A percentile compares a stretch with the other conserved stretches of the same genome.
These are phyloP conservation scores for Haplosporangium gracile DNA, from an alignment of 192 early-diverging fungal species.

Conservation along the genomic window DNA sequence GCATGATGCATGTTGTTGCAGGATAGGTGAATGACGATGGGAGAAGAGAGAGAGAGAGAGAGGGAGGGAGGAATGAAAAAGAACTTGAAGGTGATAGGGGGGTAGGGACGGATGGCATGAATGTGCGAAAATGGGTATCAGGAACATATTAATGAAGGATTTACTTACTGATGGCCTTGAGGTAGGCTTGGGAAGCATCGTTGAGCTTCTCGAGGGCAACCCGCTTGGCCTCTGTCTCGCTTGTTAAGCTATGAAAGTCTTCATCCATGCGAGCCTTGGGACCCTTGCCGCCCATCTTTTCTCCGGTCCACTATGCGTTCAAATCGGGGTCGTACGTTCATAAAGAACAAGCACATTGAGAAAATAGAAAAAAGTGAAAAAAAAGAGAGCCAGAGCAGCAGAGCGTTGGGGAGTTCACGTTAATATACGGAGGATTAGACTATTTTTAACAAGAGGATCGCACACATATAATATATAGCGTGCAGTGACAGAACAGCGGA, in stretches of 20 bases:
- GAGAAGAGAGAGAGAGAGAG: not conserved
- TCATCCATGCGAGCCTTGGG: conserved; percentile 54
- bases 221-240: conserved; percentile 50
- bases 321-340: not conserved
- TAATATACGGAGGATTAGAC: not conserved
- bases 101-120: not conserved
- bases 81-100: not conserved
- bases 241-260: conserved; percentile 44
- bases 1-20: not conserved
- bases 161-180: conserved; percentile 55
- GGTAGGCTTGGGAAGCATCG: conserved; percentile 50
- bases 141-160: not conserved
- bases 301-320: conserved; percentile 48
- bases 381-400: conserved; percentile 3
- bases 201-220: conserved; percentile 48
- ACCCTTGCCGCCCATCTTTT: conserved; percentile 53
- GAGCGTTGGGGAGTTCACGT: not conserved
- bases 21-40: not conserved
- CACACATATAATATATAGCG: not conserved
- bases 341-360: not conserved
- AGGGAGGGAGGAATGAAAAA: not conserved
- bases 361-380: conserved; percentile 4
- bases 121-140: not conserved
- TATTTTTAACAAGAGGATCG: conserved; percentile 4
- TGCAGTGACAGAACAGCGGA: not conserved